A percentile compares a stretch with the other conserved stretches of the same genome.
These are phyloP conservation scores for Heterobasidion irregulare DNA, from an alignment of 1,284 basidiomycete species.

Conservation along the genomic window DNA sequence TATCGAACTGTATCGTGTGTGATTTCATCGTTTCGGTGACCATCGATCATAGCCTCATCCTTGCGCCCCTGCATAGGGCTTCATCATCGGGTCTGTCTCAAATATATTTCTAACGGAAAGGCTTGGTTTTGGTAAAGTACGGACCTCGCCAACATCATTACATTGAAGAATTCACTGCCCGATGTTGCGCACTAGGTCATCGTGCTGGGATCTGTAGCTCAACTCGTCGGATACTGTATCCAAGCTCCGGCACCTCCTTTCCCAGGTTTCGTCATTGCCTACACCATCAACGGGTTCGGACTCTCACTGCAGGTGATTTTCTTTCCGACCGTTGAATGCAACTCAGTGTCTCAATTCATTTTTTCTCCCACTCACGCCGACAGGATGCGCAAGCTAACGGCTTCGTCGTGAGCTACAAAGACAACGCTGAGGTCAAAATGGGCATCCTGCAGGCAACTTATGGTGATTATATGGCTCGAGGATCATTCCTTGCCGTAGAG, in stretches of 20 bases:
- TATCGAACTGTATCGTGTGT: constrained; percentile 41
- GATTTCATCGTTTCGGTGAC: background rate
- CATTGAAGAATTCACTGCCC: too few relatives aligned
- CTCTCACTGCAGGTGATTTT: constrained; percentile 38
- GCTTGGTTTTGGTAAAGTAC: constrained; percentile 49
- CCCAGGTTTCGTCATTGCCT: constrained; percentile 50
- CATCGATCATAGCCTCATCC: background rate
- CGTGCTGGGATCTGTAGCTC: constrained; percentile 22
- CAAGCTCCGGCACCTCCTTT: constrained; percentile 56
- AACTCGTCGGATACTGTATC: constrained; percentile 40
- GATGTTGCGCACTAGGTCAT: constrained; percentile 12
- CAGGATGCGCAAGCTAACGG: constrained; percentile 49
- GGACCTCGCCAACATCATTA: background rate
- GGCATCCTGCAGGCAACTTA: constrained; percentile 47
- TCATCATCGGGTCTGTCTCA: constrained; percentile 33
- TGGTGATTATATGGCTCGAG: constrained; percentile 11
- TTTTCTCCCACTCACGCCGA: background rate
- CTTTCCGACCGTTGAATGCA: too few relatives aligned
- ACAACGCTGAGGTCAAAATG: constrained; percentile 42
- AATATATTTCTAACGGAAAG: constrained; percentile 44
- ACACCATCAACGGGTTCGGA: constrained; percentile 56
- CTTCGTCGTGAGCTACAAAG: constrained; percentile 37
- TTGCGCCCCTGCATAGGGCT: constrained; percentile 26
- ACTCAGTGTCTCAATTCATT: background rate
- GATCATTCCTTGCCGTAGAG: too few relatives aligned